These are phyloP conservation scores for Pontederia paniculata DNA, from an alignment of 176 grass and related monocot species.

Conservation along the genomic window DNA sequence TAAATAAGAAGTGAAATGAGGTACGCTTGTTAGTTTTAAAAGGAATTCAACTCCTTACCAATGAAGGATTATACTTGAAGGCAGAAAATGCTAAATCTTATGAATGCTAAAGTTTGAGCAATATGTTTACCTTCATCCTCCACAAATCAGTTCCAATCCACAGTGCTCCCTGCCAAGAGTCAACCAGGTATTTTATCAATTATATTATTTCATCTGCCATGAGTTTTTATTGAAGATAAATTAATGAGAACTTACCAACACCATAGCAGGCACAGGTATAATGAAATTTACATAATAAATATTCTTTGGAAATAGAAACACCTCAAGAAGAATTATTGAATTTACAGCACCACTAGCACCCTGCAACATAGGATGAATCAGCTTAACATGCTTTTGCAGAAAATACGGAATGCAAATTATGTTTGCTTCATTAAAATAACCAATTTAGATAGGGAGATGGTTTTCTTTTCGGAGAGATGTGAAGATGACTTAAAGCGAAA, in stretches of 20 bases:
- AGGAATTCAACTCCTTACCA: too few species aligned
- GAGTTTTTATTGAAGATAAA: constrained; percentile 6
- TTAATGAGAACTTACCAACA: constrained; percentile 39
- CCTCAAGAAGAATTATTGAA: constrained; percentile 66
- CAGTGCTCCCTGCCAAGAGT: constrained; percentile 51
- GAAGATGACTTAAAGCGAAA: too few species aligned
- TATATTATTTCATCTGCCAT: too few species aligned
- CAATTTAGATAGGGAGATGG: too few species aligned
- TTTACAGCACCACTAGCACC: constrained; percentile 91
- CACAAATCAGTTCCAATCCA: constrained; percentile 58
- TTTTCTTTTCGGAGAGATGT: too few species aligned
- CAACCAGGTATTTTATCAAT: neutral
- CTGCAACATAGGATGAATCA: constrained; percentile 34
- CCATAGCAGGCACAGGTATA: constrained; percentile 62
- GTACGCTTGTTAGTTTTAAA: too few species aligned
- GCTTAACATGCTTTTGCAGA: neutral
- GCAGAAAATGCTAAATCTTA: neutral
- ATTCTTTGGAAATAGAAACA: constrained; percentile 71
- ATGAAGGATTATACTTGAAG: too few species aligned
- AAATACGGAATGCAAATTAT: too few species aligned
- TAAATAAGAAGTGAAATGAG: too few species aligned
- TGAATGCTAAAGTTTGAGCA: neutral
- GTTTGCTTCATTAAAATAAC: too few species aligned
- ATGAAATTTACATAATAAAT: constrained; percentile 64
- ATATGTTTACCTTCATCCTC: constrained; percentile 41